Evolutionary conservation across 331 rosid genomes (phyloP), one percentile per base, ranked within the genome.

Genomic region (Spiraea crenata): DNA sequence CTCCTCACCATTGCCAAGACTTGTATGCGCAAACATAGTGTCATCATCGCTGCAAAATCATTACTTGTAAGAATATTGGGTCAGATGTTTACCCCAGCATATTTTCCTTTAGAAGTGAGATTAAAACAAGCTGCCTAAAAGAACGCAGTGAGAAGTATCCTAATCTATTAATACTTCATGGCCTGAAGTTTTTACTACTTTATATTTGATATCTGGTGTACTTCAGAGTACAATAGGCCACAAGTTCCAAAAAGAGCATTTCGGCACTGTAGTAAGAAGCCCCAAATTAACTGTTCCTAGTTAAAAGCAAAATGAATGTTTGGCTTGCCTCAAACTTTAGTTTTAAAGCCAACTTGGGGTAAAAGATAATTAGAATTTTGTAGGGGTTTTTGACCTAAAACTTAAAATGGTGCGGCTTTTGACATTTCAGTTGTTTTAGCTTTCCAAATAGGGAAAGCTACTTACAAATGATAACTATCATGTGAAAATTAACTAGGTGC

Each of bases 41-140:
- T 87, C 99, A 74, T 87, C 87, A 65, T 88, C 84, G 87, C 98
- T 95, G 93, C 85, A 91, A 85, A 86, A 86, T 77, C 84, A 84
- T 82, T 88, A 85, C 83, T 80, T 85, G 86, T 90, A 89, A 87
- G 89, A 81, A 85, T 83, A 84, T 69, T 69, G 76, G 82, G 83
- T 85, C 78, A 77, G 82, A 84, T 57, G 67, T 69, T 68, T 73
- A 69, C 82, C 62, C 55, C 52, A 56, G 82, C 49, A 68, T 41
- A 63, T 38, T 76, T 48, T 38, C 34, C 11, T 15, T 46, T 60
- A 65, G 31, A 47, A 6, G 31, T 13, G 58, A 19, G 34, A 3
- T 38, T 41, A 17, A 49, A 31, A 16, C 7, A 20, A 54, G 3
- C 7, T n/a, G 52, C 7, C 2, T 9, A 10, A 64, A 61, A 52